Conservation (phyloP, 2,329 filamentous ascomycete genomes). For the Aspergillus hiratsukae region DNA sequence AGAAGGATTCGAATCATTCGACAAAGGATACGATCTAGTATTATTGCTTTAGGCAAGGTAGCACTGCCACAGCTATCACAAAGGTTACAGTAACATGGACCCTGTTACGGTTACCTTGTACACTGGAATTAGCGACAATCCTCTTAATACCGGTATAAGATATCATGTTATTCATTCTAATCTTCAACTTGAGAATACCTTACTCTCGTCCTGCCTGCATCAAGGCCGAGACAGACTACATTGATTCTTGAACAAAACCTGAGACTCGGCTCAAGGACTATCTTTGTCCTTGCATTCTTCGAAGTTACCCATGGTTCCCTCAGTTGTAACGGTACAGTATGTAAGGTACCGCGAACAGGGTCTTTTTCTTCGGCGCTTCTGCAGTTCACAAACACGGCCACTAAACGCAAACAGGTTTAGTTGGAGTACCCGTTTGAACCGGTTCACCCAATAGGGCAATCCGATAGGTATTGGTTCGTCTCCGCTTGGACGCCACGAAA, state of each 20-base stretch:
- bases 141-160: background rate
- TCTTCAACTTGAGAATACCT: background rate
- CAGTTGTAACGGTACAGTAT: background rate
- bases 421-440: background rate
- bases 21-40: too few species aligned
- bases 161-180: background rate
- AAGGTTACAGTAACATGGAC: background rate
- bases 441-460: slow-evolving; percentile 11
- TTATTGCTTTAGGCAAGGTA: background rate
- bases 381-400: slow-evolving; percentile 6
- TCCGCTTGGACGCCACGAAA: background rate
- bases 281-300: background rate
- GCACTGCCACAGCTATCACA: background rate
- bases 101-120: background rate
- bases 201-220: background rate
- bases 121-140: background rate
- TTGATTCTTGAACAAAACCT: too few species aligned
- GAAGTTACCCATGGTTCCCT: background rate
- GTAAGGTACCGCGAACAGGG: background rate
- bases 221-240: background rate
- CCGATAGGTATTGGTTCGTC: slow-evolving; percentile 3
- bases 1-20: too few species aligned
- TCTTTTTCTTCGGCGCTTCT: background rate
- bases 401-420: slow-evolving; percentile 7
- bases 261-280: too few species aligned